Evolutionary conservation across 371 early-diverging fungal species (phyloP), one percentile per base, ranked within the genome.

Genomic region (Actinomortierella wolfii): DNA sequence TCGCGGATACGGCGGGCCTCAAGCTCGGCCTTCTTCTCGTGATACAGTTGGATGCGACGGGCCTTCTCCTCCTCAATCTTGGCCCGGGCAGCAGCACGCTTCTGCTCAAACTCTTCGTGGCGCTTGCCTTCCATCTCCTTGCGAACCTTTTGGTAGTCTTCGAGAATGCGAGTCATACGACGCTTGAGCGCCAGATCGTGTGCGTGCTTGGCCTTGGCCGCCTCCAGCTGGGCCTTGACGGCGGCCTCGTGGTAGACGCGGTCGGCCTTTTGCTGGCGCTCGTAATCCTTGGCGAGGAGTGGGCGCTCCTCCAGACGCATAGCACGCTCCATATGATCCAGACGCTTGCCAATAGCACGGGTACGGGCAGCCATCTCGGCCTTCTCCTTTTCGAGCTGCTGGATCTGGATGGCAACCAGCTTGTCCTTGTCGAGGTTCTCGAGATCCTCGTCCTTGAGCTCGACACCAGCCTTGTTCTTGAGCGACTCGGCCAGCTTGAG

Each of bases 301-400:
- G 98, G 94, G 64, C 91, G 91, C 84, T 99, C 99, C 67, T 91
- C 92, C 78, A 89, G 85, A 64, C 98, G 94, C 79, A 83, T 91
- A n/a, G 98, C 99, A 76, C 99, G 95, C 79, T 97, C 97, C n/a
- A 89, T 80, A 76, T 96, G 94, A 78, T 99, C 99, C 41, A 92
- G 61, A 66, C 91, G 87, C 70, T 93, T 92, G 64, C 84, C 81
- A 56, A 93, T 79, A 39, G 86, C 76, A 79, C 86, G 88, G 59
- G 93, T 82, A 61, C 90, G 87, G 45, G 85, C 76, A 57, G 88
- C 83, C 67, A 91, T 79, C 68, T 94, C 96, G 39, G 83, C 82
- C 81, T 91, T 89, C 76, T 96, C 97, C 67, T 92, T 92, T 77
- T 95, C 95, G 24, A 97, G 78, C 64, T 96, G 89, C 75, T 94